phyloP scores from a whole-genome alignment of 495 filamentous ascomycete genomes.

The Pseudevernia furfuracea region DNA sequence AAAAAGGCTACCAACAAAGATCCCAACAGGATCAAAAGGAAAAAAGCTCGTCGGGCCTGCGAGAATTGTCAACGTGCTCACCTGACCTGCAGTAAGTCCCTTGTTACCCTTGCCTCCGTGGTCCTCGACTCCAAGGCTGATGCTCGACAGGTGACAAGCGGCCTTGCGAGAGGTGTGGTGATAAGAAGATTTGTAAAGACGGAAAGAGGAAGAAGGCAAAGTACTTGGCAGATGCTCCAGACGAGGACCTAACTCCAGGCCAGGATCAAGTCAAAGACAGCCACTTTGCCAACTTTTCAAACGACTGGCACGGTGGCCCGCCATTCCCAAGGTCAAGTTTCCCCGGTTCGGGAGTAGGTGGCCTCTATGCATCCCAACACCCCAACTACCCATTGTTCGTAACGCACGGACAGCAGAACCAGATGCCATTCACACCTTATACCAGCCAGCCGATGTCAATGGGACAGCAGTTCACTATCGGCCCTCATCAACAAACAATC shows the following conservation, averaged over 20 bases:
- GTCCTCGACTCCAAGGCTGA: not conserved
- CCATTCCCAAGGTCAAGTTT: slow-evolving; percentile 17
- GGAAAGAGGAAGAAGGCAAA: slow-evolving; percentile 98
- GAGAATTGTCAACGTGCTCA: slow-evolving; percentile 96
- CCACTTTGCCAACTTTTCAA: slow-evolving; percentile 9
- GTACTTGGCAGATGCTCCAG: slow-evolving; percentile 92
- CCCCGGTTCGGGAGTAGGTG: slow-evolving; percentile 23
- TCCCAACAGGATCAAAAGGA: slow-evolving; percentile 76
- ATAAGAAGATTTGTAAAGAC: slow-evolving; percentile 86
- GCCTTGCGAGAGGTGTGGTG: slow-evolving; percentile 83
- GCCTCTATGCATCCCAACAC: slow-evolving; percentile 19
- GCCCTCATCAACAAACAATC: slow-evolving; percentile 23
- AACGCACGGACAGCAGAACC: slow-evolving; percentile 27
- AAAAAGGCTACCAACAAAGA: slow-evolving; percentile 62
- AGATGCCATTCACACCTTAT: slow-evolving; percentile 43
- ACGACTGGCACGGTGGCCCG: slow-evolving; percentile 2
- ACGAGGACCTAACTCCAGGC: slow-evolving; percentile 61
- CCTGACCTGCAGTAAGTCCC: slow-evolving; percentile 86
- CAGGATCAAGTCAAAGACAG: slow-evolving; percentile 42
- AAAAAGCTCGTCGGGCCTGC: slow-evolving; percentile 93
- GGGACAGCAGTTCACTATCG: slow-evolving; percentile 50
- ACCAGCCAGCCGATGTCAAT: slow-evolving; percentile 59
- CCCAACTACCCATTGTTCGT: slow-evolving; percentile 17
- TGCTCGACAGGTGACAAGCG: slow-evolving; percentile 62
- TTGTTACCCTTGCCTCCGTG: not conserved